phyloP scores from a whole-genome alignment of 495 filamentous ascomycete genomes.

The Ramalina intermedia region DNA sequence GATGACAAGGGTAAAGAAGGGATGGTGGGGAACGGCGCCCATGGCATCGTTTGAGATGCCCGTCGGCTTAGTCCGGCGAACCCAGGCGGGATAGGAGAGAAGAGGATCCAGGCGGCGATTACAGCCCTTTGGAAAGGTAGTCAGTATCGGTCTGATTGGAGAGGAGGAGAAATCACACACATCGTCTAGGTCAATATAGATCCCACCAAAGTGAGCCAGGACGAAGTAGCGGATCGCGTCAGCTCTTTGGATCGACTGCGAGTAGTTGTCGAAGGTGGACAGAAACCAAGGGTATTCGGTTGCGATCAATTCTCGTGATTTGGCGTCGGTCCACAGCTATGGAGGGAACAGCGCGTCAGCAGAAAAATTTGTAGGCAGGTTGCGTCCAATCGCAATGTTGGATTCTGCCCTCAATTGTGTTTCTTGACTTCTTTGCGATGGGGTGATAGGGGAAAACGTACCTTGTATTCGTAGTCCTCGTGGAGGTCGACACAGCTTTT shows the following conservation, averaged over 20 bases:
- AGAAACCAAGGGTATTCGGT: constrained; percentile 78
- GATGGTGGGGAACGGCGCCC: constrained; percentile 65
- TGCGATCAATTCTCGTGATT: constrained; percentile 61
- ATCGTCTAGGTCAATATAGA: constrained; percentile 84
- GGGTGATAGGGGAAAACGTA: constrained; percentile 19
- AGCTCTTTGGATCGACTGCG: constrained; percentile 70
- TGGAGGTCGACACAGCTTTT: constrained; percentile 64
- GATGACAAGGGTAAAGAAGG: constrained; percentile 66
- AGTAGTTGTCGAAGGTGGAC: constrained; percentile 67
- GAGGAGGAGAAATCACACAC: constrained; percentile 28
- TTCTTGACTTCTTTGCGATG: too few relatives aligned
- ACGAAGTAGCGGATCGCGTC: constrained; percentile 83
- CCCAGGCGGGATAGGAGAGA: constrained; percentile 67
- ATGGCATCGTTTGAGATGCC: constrained; percentile 87
- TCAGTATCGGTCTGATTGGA: not conserved
- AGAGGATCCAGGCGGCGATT: constrained; percentile 68
- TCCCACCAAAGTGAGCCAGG: constrained; percentile 68
- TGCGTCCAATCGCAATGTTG: not conserved
- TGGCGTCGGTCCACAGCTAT: constrained; percentile 78
- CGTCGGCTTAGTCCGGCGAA: constrained; percentile 64
- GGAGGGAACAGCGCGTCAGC: too few relatives aligned
- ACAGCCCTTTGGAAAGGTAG: constrained; percentile 47
- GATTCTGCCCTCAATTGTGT: not conserved
- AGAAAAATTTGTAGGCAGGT: too few relatives aligned
- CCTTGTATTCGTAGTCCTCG: constrained; percentile 68